Evolutionary conservation across 2,329 filamentous ascomycete genomes (phyloP), one percentile per base, ranked within the genome.

Genomic region (Beauveria asiatica): DNA sequence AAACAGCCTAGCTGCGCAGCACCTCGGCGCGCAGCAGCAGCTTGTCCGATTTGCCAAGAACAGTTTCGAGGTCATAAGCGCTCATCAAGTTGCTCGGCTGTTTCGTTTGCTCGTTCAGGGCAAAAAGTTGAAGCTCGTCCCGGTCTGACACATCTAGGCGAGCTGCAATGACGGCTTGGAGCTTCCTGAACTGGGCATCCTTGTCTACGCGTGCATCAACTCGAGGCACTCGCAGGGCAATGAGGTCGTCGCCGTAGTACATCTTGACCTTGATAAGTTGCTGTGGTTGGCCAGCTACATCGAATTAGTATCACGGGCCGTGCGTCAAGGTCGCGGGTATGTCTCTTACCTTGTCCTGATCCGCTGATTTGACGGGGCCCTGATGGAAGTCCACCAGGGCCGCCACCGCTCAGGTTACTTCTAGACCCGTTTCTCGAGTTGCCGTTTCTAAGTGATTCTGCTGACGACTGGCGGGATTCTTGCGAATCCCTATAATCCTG

Each of bases 171-270:
- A 94, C 96, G 65, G 92, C 87, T 67, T 88, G 87, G 9, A 99
- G 80, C 63, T 91, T 88, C 57, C 83, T 79, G 72, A 87, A 94
- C 58, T 82, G 82, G 67, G 95, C 91, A 59, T 95, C 89, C 23
- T 44, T 60, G 48, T 59, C 48, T n/a, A 21, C 45, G 23, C 56
- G 46, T 8, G 56, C 33, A 21, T 59, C 56, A 13, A 59, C 56
- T 1, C 83, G 82, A 0, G 93, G 88, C 59, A 97, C 90, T 39
- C 92, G 87, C 68, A 99, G 92, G 49, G 94, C 89, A 65, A 97
- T 93, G 60, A 95, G 84, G 66, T 97, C 93, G 62, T 92, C 88
- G 65, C 93, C 89, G 76, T 91, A 97, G 76, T 90, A 94, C 58
- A 97, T 88, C 76, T 97, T 97, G 71, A 97, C 89, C 74, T 97